A percentile compares a stretch with the other conserved stretches of the same genome.
Evolutionary conservation across 176 grass and related monocot species (phyloP).

Genomic region (Oryza officinalis): DNA sequence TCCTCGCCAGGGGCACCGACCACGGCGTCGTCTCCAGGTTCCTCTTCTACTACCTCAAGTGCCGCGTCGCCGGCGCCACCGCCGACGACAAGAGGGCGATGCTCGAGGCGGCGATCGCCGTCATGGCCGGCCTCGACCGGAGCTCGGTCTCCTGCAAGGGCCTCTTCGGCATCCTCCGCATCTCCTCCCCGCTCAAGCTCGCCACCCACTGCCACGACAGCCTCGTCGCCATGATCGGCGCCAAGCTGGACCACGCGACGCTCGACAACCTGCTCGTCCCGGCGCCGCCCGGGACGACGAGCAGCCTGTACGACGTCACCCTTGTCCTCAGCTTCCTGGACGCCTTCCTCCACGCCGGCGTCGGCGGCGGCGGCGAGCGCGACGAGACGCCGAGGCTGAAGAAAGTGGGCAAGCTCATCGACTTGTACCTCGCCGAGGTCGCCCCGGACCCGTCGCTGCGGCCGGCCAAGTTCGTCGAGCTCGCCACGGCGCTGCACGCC

Average conservation of each 20-base stretch:
- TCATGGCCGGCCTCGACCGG: conserved; percentile 60
- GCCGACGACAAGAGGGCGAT: conserved; percentile 59
- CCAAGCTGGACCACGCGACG: conserved; percentile 77
- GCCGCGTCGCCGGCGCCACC: conserved; percentile 31
- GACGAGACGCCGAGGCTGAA: conserved; percentile 50
- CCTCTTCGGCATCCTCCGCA: conserved; percentile 78
- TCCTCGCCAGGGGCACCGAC: conserved; percentile 59
- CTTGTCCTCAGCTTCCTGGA: conserved; percentile 68
- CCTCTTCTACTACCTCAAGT: conserved; percentile 87
- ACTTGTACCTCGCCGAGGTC: conserved; percentile 88
- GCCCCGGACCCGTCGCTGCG: conserved; percentile 74
- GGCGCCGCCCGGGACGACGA: conserved; percentile 38
- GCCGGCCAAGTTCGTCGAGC: conserved; percentile 61
- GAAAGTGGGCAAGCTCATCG: conserved; percentile 67
- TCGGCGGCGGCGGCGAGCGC: not conserved
- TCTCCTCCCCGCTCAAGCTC: conserved; percentile 58
- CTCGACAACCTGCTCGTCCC: conserved; percentile 90
- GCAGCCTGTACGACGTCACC: conserved; percentile 74
- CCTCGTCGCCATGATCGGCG: conserved; percentile 81
- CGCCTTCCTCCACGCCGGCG: conserved; percentile 49
- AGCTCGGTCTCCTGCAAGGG: conserved; percentile 73
- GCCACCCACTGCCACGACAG: conserved; percentile 32
- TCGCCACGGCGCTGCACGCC: conserved; percentile 63
- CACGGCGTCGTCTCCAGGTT: conserved; percentile 64
- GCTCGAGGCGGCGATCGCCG: conserved; percentile 48